Base-by-base conservation (phyloP, 805 yeast genomes). In the Wickerhamiella shivajii region DNA sequence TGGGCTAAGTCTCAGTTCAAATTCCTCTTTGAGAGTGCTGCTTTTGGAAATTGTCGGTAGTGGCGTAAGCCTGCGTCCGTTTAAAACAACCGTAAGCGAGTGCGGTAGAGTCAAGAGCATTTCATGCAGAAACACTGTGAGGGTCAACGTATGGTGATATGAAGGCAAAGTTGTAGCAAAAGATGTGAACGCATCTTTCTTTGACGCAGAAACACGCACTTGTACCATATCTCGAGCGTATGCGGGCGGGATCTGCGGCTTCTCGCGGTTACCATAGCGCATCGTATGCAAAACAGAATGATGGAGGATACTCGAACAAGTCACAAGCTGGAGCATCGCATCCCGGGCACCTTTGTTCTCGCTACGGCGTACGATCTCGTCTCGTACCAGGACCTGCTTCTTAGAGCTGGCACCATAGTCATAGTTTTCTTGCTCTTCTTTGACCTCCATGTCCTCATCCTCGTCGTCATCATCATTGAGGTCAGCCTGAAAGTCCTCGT, bases 101-200 rank as follows among this genome's bases (percentile, higher is more conserved):
- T 53, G 46, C 17, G 52, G 53, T 10, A 51, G 39, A 19, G 31
- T 53, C 37, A 52, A 52, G 38, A 61, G 56, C 19, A 54, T 45
- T 31, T 60, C 63, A 41, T 64, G 60, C 33, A 74, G 52, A 18
- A 59, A 52, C 3, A 66, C 64, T 15, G 59, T 46, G 3, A 71
- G 49, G 4, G 64, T 56, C 29, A 71, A 49, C 1, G 71, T 61
- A 21, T 64, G 62, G 24, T 68, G 65, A 27, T 57, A 55, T 9
- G 60, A 51, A 9, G 76, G 73, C 33, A 74, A 50, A 11, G 60
- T 57, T 9, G 49, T 40, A 3, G 46, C 34, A 27, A 26, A 46
- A 2, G 47, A 37, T 8, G 46, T 43, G 38, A 44, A 40, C 6
- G 38, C 39, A 19, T 43, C 41, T 10, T 38, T 29, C 12, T 39